phyloP scores from a whole-genome alignment of 2,329 filamentous ascomycete species.

The Mollisiaceae sp. region DNA sequence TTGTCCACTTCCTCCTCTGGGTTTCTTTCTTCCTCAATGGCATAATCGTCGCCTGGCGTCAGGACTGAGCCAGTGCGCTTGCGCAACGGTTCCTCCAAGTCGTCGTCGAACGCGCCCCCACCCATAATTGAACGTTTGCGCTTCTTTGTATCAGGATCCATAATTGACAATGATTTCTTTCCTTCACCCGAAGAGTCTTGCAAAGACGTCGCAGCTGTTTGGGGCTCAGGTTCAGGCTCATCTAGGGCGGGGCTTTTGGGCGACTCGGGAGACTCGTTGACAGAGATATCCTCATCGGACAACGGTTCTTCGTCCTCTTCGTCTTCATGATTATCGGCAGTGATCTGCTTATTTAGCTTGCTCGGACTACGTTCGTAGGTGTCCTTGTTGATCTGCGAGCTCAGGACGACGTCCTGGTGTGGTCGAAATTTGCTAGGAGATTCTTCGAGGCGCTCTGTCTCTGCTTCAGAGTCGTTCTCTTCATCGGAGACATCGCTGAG shows the following conservation, averaged over 20 bases:
- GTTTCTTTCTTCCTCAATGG: slow-evolving; percentile 50
- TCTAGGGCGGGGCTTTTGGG: slow-evolving; percentile 48
- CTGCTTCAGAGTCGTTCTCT: slow-evolving; percentile 80
- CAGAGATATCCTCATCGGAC: slow-evolving; percentile 45
- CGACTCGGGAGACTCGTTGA: slow-evolving; percentile 44
- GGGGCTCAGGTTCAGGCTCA: slow-evolving; percentile 40
- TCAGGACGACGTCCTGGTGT: slow-evolving; percentile 65
- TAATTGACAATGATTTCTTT: slow-evolving; percentile 32
- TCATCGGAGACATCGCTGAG: slow-evolving; percentile 52
- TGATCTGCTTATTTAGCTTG: slow-evolving; percentile 70
- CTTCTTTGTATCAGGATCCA: slow-evolving; percentile 43
- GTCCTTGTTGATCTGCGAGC: slow-evolving; percentile 58
- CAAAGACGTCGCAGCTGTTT: slow-evolving; percentile 44
- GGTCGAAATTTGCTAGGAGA: slow-evolving; percentile 73
- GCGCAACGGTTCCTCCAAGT: slow-evolving; percentile 45
- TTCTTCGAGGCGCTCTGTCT: slow-evolving; percentile 90
- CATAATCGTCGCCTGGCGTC: slow-evolving; percentile 50
- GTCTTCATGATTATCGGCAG: slow-evolving; percentile 49
- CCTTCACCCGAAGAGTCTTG: slow-evolving; percentile 38
- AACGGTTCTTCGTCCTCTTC: slow-evolving; percentile 44
- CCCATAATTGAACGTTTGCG: slow-evolving; percentile 45
- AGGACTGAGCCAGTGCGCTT: slow-evolving; percentile 60
- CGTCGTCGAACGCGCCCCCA: slow-evolving; percentile 41
- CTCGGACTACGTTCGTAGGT: slow-evolving; percentile 73
- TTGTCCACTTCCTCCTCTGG: slow-evolving; percentile 48